Evolutionary conservation across 2,329 filamentous ascomycete species (phyloP), one percentile per base, ranked within the genome.

Genomic region (Stachybotrys chlorohalonatus): DNA sequence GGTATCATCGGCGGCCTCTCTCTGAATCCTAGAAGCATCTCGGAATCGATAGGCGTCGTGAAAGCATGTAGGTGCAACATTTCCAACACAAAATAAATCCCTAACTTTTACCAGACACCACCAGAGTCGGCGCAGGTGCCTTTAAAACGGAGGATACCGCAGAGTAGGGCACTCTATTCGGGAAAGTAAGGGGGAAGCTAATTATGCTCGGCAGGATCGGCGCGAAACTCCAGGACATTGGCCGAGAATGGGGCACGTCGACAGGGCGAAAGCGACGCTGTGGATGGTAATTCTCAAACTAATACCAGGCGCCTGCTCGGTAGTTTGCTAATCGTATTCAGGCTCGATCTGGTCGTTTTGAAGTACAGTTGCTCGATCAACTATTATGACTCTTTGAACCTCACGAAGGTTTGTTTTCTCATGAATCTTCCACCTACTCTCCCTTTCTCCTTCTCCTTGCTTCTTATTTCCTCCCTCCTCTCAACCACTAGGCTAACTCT

Each of bases 301-400:
- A 55, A 58, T 48, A 59, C 59, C 54, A 31, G 24, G 24, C 24
- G 24, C 24, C 24, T 53, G 48, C 55, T 50, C 53, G 51, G 53
- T 32, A 24, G 24, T 1, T 46, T 47, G 36, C 47, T 45, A 46
- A 49, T 24, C 11, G 11, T 49, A 7, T 7, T 7, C 13, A 49
- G 47, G 47, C 47, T 49, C 62, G 85, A 89, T 62, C 76, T 89
- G 6, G 84, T 88, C 39, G 79, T 88, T 7, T 69, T 88, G 58
- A 85, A 86, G 67, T 88, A 86, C 73, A 84, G 68, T 31, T 60
- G 63, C 57, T 72, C 77, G 50, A 75, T 87, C 67, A 89, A 89
- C 72, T 78, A 85, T 72, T 89, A 89, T 71, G 83, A 83, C 0
- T 70, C 75, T 49, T 66, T 84, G 2, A 83, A 84, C 63, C 65